phyloP scores from a whole-genome alignment of 1,139 yeast genomes.

The Yamadazyma taylorii region DNA sequence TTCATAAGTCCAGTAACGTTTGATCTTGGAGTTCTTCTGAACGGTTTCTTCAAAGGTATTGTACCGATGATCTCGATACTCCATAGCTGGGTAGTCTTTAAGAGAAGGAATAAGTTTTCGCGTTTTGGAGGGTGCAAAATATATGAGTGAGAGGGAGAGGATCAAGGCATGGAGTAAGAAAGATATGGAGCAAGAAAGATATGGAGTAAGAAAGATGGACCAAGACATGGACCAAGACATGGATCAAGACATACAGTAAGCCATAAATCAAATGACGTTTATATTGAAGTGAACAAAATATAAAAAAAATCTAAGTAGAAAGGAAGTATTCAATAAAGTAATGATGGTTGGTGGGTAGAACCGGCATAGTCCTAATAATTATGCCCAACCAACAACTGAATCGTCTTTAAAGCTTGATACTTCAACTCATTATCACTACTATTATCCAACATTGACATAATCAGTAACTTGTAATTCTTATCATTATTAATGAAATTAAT shows the following conservation, averaged over 20 bases:
- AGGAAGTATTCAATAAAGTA: no score
- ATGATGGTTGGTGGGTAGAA: no score
- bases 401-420: slow-evolving; percentile 91
- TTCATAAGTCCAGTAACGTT: slow-evolving; percentile 19
- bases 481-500: slow-evolving; percentile 61
- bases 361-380: slow-evolving; percentile 26
- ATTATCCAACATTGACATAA: slow-evolving; percentile 82
- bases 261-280: not conserved
- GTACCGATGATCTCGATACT: slow-evolving; percentile 18
- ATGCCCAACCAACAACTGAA: slow-evolving; percentile 88
- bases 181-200: not conserved
- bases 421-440: slow-evolving; percentile 78
- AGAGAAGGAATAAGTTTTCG: not conserved
- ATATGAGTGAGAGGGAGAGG: not conserved
- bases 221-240: no score
- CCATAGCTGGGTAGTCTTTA: no score
- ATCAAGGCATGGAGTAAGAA: not conserved
- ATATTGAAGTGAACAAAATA: not conserved
- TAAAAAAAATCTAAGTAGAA: no score
- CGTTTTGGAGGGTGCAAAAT: slow-evolving; percentile 1
- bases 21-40: slow-evolving; percentile 13
- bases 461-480: slow-evolving; percentile 59
- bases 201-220: not conserved
- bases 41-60: slow-evolving; percentile 15
- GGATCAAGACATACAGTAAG: no score